Percentiles rank a stretch among this genome's conserved stretches.
Evolutionary conservation across 2,329 filamentous ascomycete species (phyloP).

Genomic region (Pleoardoris graminearum): DNA sequence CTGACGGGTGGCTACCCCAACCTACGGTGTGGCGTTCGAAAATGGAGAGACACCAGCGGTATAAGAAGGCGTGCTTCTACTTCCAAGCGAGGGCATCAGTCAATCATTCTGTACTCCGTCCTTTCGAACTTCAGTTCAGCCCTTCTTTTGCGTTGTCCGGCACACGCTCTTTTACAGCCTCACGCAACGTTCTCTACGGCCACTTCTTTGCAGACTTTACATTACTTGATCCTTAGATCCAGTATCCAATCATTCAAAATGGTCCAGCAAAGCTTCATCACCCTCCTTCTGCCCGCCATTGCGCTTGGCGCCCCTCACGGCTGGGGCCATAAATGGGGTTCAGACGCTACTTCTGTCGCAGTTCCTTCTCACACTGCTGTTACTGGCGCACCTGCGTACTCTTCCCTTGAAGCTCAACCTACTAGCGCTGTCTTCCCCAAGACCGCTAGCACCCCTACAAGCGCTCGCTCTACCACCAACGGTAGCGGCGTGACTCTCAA

Average conservation of each 20-base stretch:
- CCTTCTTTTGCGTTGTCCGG: conserved; percentile 6
- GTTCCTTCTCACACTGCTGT: not conserved
- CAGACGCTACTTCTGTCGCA: not conserved
- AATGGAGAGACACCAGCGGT: not conserved
- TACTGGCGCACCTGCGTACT: not conserved
- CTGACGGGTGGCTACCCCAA: conserved; percentile 1
- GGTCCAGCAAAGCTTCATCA: conserved; percentile 9
- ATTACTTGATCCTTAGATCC: not conserved
- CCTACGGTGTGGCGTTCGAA: not conserved
- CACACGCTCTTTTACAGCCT: conserved; percentile 3
- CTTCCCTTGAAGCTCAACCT: not conserved
- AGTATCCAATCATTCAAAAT: conserved; percentile 10
- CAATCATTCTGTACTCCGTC: conserved; percentile 1
- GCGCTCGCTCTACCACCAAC: not conserved
- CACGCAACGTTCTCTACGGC: not conserved
- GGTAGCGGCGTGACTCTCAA: conserved; percentile 4
- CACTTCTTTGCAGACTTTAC: not conserved
- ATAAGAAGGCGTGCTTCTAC: not conserved
- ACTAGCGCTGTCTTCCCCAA: not conserved
- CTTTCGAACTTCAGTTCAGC: conserved; percentile 8
- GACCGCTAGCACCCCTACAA: not conserved
- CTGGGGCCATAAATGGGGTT: not conserved
- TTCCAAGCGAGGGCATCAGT: not conserved
- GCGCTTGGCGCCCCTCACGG: conserved; percentile 10
- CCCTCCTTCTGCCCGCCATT: conserved; percentile 10